A percentile compares a stretch with the other conserved stretches of the same genome.
These are phyloP conservation scores for Metroxylon sagu DNA, from an alignment of 176 grass and related monocot species.

Conservation along the genomic window DNA sequence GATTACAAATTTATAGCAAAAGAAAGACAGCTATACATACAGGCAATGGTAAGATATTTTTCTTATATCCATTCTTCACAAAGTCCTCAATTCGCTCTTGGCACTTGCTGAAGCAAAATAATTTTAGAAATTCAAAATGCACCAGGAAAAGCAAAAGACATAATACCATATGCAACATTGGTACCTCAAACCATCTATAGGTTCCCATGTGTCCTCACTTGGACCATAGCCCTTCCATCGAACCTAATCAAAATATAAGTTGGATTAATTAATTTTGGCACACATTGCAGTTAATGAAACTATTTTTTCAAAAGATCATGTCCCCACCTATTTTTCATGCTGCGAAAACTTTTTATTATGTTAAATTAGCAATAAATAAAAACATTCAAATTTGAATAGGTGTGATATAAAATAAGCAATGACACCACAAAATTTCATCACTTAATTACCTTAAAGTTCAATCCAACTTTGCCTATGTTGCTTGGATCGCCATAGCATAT, in stretches of 20 bases:
- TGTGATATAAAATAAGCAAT: constrained; percentile 1
- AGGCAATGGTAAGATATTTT: constrained; percentile 55
- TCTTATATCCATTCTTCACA: constrained; percentile 40
- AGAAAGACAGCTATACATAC: constrained; percentile 23
- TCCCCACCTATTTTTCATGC: too few relatives aligned
- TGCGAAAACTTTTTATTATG: too few relatives aligned
- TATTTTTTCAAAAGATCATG: too few relatives aligned
- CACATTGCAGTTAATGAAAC: too few relatives aligned
- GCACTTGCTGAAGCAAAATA: constrained; percentile 37
- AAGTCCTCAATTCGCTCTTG: constrained; percentile 62
- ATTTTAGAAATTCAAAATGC: constrained; percentile 16
- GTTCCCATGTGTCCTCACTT: constrained; percentile 79
- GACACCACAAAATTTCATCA: background rate
- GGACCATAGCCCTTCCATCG: constrained; percentile 77
- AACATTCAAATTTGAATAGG: background rate
- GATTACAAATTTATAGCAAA: background rate
- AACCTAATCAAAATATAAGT: constrained; percentile 29
- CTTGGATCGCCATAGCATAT: constrained; percentile 58
- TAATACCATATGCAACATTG: background rate
- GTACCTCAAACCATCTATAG: constrained; percentile 64
- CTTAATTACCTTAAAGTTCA: constrained; percentile 59
- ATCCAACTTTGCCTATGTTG: constrained; percentile 24
- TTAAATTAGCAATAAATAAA: background rate
- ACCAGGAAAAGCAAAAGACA: background rate
- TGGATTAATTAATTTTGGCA: too few relatives aligned